A percentile compares a stretch with the other conserved stretches of the same genome.
Evolutionary conservation across 75 land plant genomes (phyloP).

Genomic region (Adiantum capillusveneris): DNA sequence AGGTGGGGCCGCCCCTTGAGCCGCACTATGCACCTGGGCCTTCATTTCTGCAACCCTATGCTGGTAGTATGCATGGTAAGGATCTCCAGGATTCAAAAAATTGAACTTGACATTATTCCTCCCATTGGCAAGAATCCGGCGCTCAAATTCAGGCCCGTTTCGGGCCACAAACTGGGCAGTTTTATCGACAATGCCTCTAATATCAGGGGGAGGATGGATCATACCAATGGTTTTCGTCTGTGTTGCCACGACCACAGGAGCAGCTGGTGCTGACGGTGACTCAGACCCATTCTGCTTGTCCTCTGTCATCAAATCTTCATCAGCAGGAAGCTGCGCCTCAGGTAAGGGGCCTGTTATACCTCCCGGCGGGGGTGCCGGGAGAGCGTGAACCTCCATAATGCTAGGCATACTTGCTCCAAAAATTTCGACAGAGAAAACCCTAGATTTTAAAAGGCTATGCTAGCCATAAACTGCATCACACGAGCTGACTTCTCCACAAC

Average conservation of each 20-base stretch:
- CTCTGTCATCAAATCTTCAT: neutral
- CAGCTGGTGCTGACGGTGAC: slow-evolving; percentile 15
- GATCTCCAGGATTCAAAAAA: slow-evolving; percentile 69
- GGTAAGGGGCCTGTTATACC: slow-evolving; percentile 20
- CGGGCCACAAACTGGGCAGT: slow-evolving; percentile 90
- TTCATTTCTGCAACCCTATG: slow-evolving; percentile 69
- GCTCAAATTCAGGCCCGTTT: slow-evolving; percentile 95
- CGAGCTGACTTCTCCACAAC: too few species aligned
- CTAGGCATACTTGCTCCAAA: slow-evolving; percentile 32
- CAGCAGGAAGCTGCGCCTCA: slow-evolving; percentile 22
- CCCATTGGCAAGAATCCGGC: slow-evolving; percentile 77
- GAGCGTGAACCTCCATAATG: slow-evolving; percentile 29
- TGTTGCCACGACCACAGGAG: slow-evolving; percentile 56
- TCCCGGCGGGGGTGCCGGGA: slow-evolving; percentile 35
- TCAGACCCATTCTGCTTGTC: slow-evolving; percentile 8
- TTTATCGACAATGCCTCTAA: slow-evolving; percentile 87
- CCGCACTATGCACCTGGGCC: slow-evolving; percentile 39
- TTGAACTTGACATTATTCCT: slow-evolving; percentile 84
- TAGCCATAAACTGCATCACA: too few species aligned
- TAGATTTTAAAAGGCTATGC: too few species aligned
- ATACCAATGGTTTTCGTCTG: slow-evolving; percentile 89
- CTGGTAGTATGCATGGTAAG: slow-evolving; percentile 95
- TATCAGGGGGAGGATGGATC: slow-evolving; percentile 96
- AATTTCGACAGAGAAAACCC: too few species aligned
- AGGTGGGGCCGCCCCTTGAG: slow-evolving; percentile 14